Base-by-base conservation (phyloP, 1,139 yeast genomes). In the Geotrichum aggregatum region DNA sequence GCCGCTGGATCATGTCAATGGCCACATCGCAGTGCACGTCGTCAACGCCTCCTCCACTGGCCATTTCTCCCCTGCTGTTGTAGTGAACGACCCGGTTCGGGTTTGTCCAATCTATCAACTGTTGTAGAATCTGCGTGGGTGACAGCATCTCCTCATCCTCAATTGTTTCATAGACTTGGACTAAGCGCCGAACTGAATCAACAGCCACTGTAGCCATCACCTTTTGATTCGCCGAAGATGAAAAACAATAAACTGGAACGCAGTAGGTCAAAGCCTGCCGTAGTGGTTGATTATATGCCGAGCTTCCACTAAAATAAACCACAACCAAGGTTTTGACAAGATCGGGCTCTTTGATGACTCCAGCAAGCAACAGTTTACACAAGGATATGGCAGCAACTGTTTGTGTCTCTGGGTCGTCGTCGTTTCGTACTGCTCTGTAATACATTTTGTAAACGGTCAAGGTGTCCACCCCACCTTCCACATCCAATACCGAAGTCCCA, bases 251-350 rank as follows among this genome's bases (percentile, higher is more conserved):
- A 0, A 87, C 96, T 0, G 98, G 98, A 36, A 92, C 76, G 64
- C 96, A 89, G 65, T 87, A 89, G 10, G 95, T 82, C 55, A 91
- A 78, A 1, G 87, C 85, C 68, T 92, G 98, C 52, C 84, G 77
- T 57, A 91, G 72, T 16, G 82, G 80, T 55, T 80, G 83, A 61
- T 89, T 88, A 13, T 72, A 69, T 3, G 78, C 69, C 47, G 84
- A 83, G 2, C 72, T 67, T 0, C 91, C 88, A 54, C 85, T 83
- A 68, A 87, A 89, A 63, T 88, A 91, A 1, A 86, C 78, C 50
- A 87, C 69, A 4, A 91, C 71, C 54, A 89, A 72, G 0, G 87
- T 79, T 65, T 84, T 91, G 57, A 89, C 78, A 31, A 89, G 69
- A 52, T 83, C 87, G 49, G 80, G 81, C 62, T 84, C 89, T 18